phyloP scores from a whole-genome alignment of 202 grass and related monocot species.

The Musa balbisiana region DNA sequence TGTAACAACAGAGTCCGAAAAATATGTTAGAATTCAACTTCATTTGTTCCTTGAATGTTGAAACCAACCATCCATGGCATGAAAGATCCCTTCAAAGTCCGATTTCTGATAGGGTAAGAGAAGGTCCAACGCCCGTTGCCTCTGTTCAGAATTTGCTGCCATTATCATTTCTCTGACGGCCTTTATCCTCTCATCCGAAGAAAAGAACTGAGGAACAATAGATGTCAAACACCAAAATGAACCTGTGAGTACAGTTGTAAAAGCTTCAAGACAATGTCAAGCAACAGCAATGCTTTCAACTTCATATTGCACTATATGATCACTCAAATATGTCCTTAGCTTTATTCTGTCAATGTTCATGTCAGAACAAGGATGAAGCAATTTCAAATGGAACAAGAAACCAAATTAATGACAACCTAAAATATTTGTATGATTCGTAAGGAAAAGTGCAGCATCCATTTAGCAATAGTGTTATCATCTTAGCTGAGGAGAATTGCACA shows the following conservation, averaged over 20 bases:
- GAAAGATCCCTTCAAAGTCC: slow-evolving; percentile 96
- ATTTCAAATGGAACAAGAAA: background rate
- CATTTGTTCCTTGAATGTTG: background rate
- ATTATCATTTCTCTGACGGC: slow-evolving; percentile 98
- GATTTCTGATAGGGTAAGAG: slow-evolving; percentile 91
- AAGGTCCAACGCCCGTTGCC: slow-evolving; percentile 68
- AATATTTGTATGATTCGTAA: background rate
- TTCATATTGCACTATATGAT: background rate
- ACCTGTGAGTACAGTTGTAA: too few relatives aligned
- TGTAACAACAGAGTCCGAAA: background rate
- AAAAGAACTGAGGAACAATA: slow-evolving; percentile 68
- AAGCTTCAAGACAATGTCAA: background rate
- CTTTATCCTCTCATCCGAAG: slow-evolving; percentile 97
- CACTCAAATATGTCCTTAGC: too few relatives aligned
- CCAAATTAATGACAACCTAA: background rate
- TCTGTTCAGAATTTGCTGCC: slow-evolving; percentile 66
- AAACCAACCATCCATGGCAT: slow-evolving; percentile 82
- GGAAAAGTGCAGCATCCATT: background rate
- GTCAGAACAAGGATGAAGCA: background rate
- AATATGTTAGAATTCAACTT: background rate
- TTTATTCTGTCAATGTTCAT: background rate
- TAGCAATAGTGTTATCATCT: background rate
- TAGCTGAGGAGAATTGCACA: background rate
- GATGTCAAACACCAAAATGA: background rate
- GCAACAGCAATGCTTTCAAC: background rate